A percentile compares a stretch with the other conserved stretches of the same genome.
Conservation (phyloP, 305 asterid genomes). For the Andrographis paniculata region DNA sequence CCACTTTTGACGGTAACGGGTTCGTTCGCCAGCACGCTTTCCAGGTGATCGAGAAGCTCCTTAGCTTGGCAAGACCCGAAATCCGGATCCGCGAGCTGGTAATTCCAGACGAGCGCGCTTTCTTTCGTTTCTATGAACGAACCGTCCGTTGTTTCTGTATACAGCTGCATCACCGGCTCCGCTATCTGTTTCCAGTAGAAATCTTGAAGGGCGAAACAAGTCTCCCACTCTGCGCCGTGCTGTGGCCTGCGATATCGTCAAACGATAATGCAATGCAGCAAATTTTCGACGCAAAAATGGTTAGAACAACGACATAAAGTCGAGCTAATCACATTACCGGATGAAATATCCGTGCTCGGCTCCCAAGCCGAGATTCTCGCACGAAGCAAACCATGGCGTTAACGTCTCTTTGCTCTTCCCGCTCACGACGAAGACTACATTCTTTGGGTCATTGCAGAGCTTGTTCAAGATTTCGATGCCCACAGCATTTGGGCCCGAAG, state of each 20-base stretch:
- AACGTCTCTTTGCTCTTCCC: slow-evolving; percentile 62
- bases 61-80: slow-evolving; percentile 93
- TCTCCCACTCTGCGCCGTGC: slow-evolving; percentile 59
- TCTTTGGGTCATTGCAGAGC: slow-evolving; percentile 58
- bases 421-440: slow-evolving; percentile 66
- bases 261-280: neutral
- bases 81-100: slow-evolving; percentile 83
- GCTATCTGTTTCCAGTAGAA: slow-evolving; percentile 87
- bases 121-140: slow-evolving; percentile 73
- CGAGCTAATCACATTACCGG: slow-evolving; percentile 32
- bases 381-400: slow-evolving; percentile 56
- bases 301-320: too few species aligned
- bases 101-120: slow-evolving; percentile 83
- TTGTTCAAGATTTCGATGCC: slow-evolving; percentile 49
- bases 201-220: slow-evolving; percentile 52
- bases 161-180: slow-evolving; percentile 77
- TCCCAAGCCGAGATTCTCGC: slow-evolving; percentile 58
- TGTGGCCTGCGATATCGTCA: slow-evolving; percentile 43
- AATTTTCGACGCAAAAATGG: too few species aligned
- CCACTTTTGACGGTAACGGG: slow-evolving; percentile 88
- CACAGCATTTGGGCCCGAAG: slow-evolving; percentile 45
- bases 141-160: slow-evolving; percentile 85
- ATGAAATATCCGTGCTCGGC: slow-evolving; percentile 83
- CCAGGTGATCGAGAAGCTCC: slow-evolving; percentile 84
- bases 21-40: slow-evolving; percentile 81